Percentiles rank a stretch among this genome's conserved stretches.
Conservation (phyloP, 371 early-diverging fungal species). For the Circinella minor region DNA sequence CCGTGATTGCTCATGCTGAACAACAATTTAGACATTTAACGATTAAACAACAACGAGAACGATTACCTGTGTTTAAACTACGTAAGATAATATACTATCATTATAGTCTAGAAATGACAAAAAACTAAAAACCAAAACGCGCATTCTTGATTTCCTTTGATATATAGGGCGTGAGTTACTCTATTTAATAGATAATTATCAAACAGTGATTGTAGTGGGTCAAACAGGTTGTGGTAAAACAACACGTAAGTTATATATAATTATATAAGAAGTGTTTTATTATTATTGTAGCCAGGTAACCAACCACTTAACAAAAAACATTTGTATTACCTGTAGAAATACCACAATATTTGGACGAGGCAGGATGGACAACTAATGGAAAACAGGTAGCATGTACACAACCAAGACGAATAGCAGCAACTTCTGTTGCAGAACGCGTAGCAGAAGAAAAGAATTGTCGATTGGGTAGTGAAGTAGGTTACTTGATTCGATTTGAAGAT, state of each 20-base stretch:
- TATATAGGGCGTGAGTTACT: slow-evolving; percentile 53
- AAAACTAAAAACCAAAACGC: background rate
- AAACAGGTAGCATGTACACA: slow-evolving; percentile 82
- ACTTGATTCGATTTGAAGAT: slow-evolving; percentile 80
- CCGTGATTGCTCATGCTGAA: slow-evolving; percentile 48
- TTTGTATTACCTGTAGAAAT: slow-evolving; percentile 51
- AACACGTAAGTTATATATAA: slow-evolving; percentile 56
- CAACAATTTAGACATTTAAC: slow-evolving; percentile 51
- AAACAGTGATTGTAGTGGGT: slow-evolving; percentile 71
- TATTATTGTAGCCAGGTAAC: too few relatives aligned
- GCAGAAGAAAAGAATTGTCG: slow-evolving; percentile 87
- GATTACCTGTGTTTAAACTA: slow-evolving; percentile 64
- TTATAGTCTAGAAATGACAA: background rate
- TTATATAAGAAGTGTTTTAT: too few relatives aligned
- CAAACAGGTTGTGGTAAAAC: slow-evolving; percentile 75
- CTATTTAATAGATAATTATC: slow-evolving; percentile 67
- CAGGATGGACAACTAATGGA: slow-evolving; percentile 65
- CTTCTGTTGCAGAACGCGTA: slow-evolving; percentile 95
- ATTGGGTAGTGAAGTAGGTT: slow-evolving; percentile 83
- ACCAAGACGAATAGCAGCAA: slow-evolving; percentile 97
- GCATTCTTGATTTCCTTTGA: background rate
- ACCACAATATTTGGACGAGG: slow-evolving; percentile 81
- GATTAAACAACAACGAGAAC: slow-evolving; percentile 59
- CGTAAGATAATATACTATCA: slow-evolving; percentile 31
- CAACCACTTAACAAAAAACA: too few relatives aligned